These are phyloP conservation scores for Solanum hybrid DNA, from an alignment of 305 asterid genomes.

Conservation along the genomic window DNA sequence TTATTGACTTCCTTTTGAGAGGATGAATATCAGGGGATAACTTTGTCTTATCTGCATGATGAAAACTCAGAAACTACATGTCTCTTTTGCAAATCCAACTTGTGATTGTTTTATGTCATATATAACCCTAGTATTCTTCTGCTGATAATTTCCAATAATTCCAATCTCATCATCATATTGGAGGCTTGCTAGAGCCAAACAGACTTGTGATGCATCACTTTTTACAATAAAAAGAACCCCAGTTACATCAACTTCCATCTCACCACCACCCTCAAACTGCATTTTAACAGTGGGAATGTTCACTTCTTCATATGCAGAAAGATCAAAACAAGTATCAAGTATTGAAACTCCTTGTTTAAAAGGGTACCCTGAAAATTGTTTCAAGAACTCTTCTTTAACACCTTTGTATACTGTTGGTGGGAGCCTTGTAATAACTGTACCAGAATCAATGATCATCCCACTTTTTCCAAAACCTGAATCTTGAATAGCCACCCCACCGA, in stretches of 20 bases:
- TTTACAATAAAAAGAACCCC: constrained; percentile 63
- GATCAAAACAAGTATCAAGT: constrained; percentile 71
- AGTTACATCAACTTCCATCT: constrained; percentile 52
- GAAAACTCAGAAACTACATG: constrained; percentile 39
- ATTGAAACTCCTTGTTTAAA: constrained; percentile 54
- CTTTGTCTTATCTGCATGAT: constrained; percentile 13
- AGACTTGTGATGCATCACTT: constrained; percentile 72
- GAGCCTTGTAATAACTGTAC: constrained; percentile 73
- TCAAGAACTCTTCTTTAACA: constrained; percentile 55
- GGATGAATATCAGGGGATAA: neutral
- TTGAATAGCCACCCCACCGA: constrained; percentile 47
- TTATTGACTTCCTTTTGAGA: neutral
- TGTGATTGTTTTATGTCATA: constrained; percentile 53
- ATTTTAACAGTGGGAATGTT: constrained; percentile 47
- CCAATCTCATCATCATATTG: constrained; percentile 58
- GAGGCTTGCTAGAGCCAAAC: constrained; percentile 85
- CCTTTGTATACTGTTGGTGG: constrained; percentile 54
- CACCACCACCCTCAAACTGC: constrained; percentile 54
- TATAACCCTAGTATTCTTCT: constrained; percentile 63
- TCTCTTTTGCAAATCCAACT: constrained; percentile 79
- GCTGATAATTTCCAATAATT: constrained; percentile 84
- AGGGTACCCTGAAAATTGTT: constrained; percentile 63
- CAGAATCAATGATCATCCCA: constrained; percentile 63
- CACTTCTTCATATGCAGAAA: constrained; percentile 56
- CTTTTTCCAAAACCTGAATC: constrained; percentile 27